A percentile compares a stretch with the other conserved stretches of the same genome.
Conservation (phyloP, 1,139 yeast species). For the Pichia sp. region DNA sequence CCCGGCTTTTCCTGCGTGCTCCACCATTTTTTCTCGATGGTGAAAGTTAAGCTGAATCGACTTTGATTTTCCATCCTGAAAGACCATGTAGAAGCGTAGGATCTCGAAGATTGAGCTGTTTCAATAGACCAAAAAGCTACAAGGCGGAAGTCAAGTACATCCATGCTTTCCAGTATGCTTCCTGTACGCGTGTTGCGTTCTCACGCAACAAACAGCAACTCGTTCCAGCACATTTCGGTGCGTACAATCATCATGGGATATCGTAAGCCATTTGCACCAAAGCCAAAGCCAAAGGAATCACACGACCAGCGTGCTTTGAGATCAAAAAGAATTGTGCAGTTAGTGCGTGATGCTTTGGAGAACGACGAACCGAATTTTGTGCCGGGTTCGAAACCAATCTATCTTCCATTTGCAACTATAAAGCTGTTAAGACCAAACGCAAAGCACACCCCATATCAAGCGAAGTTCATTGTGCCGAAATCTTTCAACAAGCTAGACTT, state of each 20-base stretch:
- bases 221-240: conserved; percentile 1
- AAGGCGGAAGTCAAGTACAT: neutral
- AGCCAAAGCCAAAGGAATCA: conserved; percentile 20
- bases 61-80: neutral
- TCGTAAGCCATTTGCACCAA: conserved; percentile 27
- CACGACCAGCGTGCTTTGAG: conserved; percentile 23
- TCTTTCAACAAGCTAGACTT: conserved; percentile 86
- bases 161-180: neutral
- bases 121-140: neutral
- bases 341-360: conserved; percentile 54
- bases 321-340: conserved; percentile 33
- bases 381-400: conserved; percentile 67
- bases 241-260: conserved; percentile 27
- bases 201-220: neutral
- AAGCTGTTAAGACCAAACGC: conserved; percentile 83
- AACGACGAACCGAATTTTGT: conserved; percentile 73
- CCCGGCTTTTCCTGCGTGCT: neutral
- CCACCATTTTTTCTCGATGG: neutral
- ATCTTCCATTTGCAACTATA: conserved; percentile 80
- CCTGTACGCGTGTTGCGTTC: conserved; percentile 3
- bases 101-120: neutral
- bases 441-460: conserved; percentile 92
- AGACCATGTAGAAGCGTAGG: neutral
- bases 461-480: conserved; percentile 88
- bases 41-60: neutral